Percentiles rank a stretch among this genome's conserved stretches.
phyloP scores from a whole-genome alignment of 192 early-diverging fungal genomes.

The Mortierella hygrophila region DNA sequence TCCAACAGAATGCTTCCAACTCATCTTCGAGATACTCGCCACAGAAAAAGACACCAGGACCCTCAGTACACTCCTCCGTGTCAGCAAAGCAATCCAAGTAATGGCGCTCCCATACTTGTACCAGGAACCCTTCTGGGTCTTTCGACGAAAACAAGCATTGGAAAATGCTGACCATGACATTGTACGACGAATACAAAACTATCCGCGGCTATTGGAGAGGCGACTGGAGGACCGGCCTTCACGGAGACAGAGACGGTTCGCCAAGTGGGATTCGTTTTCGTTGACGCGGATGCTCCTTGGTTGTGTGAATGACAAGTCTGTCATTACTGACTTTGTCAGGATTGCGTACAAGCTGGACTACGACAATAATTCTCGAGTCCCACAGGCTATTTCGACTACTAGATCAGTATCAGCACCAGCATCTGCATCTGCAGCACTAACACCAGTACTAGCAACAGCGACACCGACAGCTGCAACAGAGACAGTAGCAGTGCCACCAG shows the following conservation, averaged over 20 bases:
- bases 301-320: neutral
- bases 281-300: neutral
- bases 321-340: neutral
- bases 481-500: neutral
- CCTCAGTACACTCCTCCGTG: neutral
- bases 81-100: neutral
- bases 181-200: neutral
- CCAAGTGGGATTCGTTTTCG: neutral
- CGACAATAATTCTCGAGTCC: neutral
- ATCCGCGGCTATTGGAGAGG: neutral
- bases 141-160: neutral
- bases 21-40: slow-evolving; percentile 5
- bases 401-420: neutral
- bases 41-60: neutral
- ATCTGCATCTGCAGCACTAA: neutral
- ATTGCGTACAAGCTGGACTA: neutral
- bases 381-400: neutral
- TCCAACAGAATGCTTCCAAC: neutral
- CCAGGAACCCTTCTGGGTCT: neutral
- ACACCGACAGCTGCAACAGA: neutral
- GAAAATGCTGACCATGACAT: neutral
- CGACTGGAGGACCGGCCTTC: neutral
- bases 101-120: slow-evolving; percentile 7
- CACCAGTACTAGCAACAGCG: neutral
- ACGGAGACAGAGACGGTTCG: neutral